Base-by-base conservation (phyloP, 1,284 basidiomycete species). In the Polyporus tsugae region DNA sequence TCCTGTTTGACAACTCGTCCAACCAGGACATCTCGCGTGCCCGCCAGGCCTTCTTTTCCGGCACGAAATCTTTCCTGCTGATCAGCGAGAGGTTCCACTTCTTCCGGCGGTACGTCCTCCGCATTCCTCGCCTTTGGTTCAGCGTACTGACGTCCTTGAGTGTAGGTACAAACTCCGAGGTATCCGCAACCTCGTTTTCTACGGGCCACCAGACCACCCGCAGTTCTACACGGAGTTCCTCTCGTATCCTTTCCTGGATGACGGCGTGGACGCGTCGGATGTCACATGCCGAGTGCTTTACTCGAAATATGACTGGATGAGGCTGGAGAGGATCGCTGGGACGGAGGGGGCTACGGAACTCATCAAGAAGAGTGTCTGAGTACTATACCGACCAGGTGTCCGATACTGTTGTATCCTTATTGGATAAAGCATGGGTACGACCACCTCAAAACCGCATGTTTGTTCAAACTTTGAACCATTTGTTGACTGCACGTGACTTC, bases 1-100 rank as follows among this genome's bases (percentile, higher is more conserved):
- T 95, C 15, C 89, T 99, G 60, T 97, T 95, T 2, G 98, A 99
- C 93, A 96, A 76, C 75, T 97, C 95, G 0, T 90, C 93, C 10
- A 96, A 95, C 74, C 90, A 94, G 78, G 97, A 99, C 69, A 97
- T 99, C 71, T 94, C 95, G 1, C 90, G 96, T 2, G 97, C 97
- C 0, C 87, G 98, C 60, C 94, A 97, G 75, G 89, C 93, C 0
- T 99, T 99, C 83, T 98, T 98, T 85, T 87, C 86, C 53, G 95
- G 95, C 64, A 93, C 94, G 76, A 95, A 93, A 74, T 84, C 91
- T 0, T 95, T 99, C 83, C 80, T 99, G 29, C 84, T 99, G 70
- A 85, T 99, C 74, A 98, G 95, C 69, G 98, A 99, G 79, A 90
- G 98, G 25, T 98, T 99, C 84, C 96, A 99, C 81, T 99, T 99